These are phyloP conservation scores for Boletus semigastroideus DNA, from an alignment of 1,284 basidiomycete species.

Conservation along the genomic window DNA sequence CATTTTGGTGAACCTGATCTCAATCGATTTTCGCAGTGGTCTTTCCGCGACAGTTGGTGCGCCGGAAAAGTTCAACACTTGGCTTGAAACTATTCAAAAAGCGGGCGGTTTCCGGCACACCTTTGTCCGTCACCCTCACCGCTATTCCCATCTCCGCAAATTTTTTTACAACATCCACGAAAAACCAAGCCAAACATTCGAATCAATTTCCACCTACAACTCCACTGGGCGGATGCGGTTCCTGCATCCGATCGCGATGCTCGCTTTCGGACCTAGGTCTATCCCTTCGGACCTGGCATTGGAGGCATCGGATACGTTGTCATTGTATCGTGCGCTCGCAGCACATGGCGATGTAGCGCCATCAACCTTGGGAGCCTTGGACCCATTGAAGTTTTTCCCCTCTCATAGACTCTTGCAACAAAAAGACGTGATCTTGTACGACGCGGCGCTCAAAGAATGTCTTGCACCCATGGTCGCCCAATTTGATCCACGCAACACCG, in stretches of 20 bases:
- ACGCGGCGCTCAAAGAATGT: slow-evolving; percentile 47
- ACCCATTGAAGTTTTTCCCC: slow-evolving; percentile 49
- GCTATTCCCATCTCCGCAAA: slow-evolving; percentile 73
- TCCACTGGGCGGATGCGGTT: slow-evolving; percentile 45
- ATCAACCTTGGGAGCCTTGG: slow-evolving; percentile 36
- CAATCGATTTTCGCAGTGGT: slow-evolving; percentile 40
- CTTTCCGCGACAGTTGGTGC: slow-evolving; percentile 70
- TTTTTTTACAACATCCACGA: slow-evolving; percentile 49
- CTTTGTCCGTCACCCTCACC: slow-evolving; percentile 61
- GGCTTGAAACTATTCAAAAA: slow-evolving; percentile 61
- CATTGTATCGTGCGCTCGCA: slow-evolving; percentile 47
- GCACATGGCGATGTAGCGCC: slow-evolving; percentile 18
- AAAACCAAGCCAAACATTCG: slow-evolving; percentile 29
- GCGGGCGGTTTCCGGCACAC: slow-evolving; percentile 56
- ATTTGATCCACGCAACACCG: slow-evolving; percentile 37
- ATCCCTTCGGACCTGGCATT: slow-evolving; percentile 63
- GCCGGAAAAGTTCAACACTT: slow-evolving; percentile 61
- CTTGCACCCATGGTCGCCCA: slow-evolving; percentile 41
- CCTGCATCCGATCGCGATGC: slow-evolving; percentile 59
- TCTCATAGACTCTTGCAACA: slow-evolving; percentile 45
- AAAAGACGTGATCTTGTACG: slow-evolving; percentile 60
- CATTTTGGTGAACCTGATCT: neutral
- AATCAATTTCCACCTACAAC: slow-evolving; percentile 38
- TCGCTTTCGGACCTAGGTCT: slow-evolving; percentile 47
- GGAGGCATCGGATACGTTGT: slow-evolving; percentile 56